Base-by-base conservation (phyloP, 2,329 filamentous ascomycete genomes). In the Sclerotinia spermophila region DNA sequence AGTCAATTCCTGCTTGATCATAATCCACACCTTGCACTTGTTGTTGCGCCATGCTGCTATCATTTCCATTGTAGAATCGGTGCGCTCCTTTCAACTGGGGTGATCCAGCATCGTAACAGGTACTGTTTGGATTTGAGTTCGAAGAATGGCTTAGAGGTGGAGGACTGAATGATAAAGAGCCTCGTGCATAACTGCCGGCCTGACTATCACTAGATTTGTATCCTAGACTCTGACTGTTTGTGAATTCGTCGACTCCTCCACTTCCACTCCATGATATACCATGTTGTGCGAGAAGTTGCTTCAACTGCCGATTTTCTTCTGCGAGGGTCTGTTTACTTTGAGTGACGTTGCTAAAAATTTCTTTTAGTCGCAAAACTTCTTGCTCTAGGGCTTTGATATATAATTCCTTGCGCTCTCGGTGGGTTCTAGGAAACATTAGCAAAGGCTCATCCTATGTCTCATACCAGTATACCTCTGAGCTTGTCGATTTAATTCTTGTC, bases 331-430 rank as follows among this genome's bases (percentile, higher is more conserved):
- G 89, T 78, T 93, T 93, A 79, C 96, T 93, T 75, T 91, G 89
- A 10, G 89, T 86, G 27, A 90, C 86, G 66, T 87, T 89, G 77
- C 89, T 89, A 78, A 90, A 95, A n/a, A 91, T 86, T 79, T 97
- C 94, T 79, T 96, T 96, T 58, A 98, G 84, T 64, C 93, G 90
- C 30, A 96, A 85, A 7, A 98, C 92, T 81, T 98, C 94, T 78
- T 95, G 90, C 81, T 99, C 96, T 24, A 98, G 87, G 17, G 92
- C 89, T 81, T 96, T 96, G 83, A 97, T 96, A 80, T 98, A 98
- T 77, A 94, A 87, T 82, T 98, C 96, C 81, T 98, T 98, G 75
- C 96, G 89, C 82, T 98, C 96, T 70, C 96, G 93, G 81, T 99
- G 96, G 27, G 96, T 98, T 79, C 96, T 97, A 79, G 27, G 38